Evolutionary conservation across 495 filamentous ascomycete species (phyloP).

Genomic region (Clohesyomyces aquaticus): DNA sequence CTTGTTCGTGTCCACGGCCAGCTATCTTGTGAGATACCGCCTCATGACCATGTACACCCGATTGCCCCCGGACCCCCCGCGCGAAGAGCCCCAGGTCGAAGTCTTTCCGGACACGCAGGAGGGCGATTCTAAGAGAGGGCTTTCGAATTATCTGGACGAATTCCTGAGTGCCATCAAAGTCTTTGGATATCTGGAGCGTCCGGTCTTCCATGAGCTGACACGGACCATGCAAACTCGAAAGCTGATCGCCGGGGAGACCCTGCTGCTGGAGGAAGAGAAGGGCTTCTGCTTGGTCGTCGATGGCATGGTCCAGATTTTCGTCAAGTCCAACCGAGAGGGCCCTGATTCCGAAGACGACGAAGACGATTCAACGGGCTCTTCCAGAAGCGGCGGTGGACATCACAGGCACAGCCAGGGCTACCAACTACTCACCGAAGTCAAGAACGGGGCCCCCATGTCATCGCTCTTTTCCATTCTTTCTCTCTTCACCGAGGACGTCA

Average conservation of each 20-base stretch:
- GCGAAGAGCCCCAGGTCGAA: slow-evolving; percentile 93
- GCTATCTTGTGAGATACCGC: slow-evolving; percentile 92
- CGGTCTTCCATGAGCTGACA: slow-evolving; percentile 96
- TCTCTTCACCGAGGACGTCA: slow-evolving; percentile 92
- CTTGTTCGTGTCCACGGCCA: slow-evolving; percentile 73
- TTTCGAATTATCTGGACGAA: slow-evolving; percentile 95
- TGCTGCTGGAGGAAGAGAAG: slow-evolving; percentile 95
- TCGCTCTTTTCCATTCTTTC: slow-evolving; percentile 96
- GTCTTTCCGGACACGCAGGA: slow-evolving; percentile 92
- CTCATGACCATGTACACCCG: slow-evolving; percentile 94
- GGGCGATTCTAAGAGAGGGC: slow-evolving; percentile 83
- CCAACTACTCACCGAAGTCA: slow-evolving; percentile 93
- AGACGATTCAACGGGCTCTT: slow-evolving; percentile 48
- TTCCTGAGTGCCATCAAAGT: slow-evolving; percentile 99
- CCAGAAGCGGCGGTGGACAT: slow-evolving; percentile 70
- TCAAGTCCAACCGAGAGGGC: slow-evolving; percentile 77
- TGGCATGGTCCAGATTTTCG: slow-evolving; percentile 96
- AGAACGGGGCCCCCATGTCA: slow-evolving; percentile 98
- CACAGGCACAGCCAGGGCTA: slow-evolving; percentile 71
- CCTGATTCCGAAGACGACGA: slow-evolving; percentile 48
- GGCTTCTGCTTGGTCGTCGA: slow-evolving; percentile 98
- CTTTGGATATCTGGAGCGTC: slow-evolving; percentile 94
- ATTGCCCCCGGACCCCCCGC: slow-evolving; percentile 88
- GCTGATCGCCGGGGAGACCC: slow-evolving; percentile 90
- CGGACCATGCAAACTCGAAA: slow-evolving; percentile 97